Evolutionary conservation across 768 basidiomycete genomes (phyloP).

Genomic region (Rhizopogon vinicolor): DNA sequence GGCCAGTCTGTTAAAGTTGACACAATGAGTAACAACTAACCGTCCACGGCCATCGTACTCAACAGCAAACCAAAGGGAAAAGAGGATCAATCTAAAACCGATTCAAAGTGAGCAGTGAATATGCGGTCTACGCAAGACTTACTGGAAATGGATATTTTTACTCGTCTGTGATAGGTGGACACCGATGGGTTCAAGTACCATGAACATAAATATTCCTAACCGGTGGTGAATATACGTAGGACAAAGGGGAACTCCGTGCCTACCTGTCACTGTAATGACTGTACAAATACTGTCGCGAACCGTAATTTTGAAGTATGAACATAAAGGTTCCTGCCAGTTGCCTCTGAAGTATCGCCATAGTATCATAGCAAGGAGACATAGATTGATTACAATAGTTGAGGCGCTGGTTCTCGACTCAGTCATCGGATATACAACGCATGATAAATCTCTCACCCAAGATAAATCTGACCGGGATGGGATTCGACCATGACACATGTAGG

Average conservation of each 20-base stretch:
- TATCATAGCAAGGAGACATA: conserved; percentile 13
- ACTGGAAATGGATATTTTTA: conserved; percentile 19
- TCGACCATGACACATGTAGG: conserved; percentile 11
- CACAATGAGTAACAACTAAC: neutral
- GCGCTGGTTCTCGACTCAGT: conserved; percentile 1
- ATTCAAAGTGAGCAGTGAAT: neutral
- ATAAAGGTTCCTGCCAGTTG: neutral
- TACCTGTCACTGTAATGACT: conserved; percentile 9
- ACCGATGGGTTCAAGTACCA: conserved; percentile 10
- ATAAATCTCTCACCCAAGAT: conserved; percentile 12
- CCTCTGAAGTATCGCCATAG: conserved; percentile 11
- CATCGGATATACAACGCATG: neutral
- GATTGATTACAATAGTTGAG: conserved; percentile 14
- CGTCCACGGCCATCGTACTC: neutral
- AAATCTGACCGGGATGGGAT: conserved; percentile 9
- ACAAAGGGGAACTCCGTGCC: neutral
- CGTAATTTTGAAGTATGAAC: neutral
- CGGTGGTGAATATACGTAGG: neutral
- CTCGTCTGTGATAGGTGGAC: conserved; percentile 10
- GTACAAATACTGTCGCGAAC: conserved; percentile 13
- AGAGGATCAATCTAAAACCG: neutral
- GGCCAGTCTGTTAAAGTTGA: neutral
- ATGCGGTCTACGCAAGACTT: neutral
- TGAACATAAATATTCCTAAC: conserved; percentile 14
- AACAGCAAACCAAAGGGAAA: neutral